Base-by-base conservation (phyloP, 2,329 filamentous ascomycete genomes). In the Catunica adiposa region DNA sequence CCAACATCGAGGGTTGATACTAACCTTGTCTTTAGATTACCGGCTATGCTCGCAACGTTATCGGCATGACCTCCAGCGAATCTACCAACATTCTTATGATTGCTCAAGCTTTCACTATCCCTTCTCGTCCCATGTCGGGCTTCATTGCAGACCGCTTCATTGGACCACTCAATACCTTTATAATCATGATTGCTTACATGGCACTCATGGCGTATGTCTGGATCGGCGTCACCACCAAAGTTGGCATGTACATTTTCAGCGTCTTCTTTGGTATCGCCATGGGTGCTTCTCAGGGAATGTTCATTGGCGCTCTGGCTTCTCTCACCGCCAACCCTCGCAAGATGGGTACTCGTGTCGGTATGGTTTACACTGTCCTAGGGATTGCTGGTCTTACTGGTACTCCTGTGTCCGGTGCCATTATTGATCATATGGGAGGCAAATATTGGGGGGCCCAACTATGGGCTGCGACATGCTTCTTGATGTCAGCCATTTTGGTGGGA, bases 1-100 rank as follows among this genome's bases (percentile, higher is more conserved):
- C 22, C 1, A 47, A 14, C 15, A 3, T 6, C 42, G n/a, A 26
- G 50, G 20, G 17, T 17, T 53, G 37, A 38, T 54, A 31, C 23
- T n/a, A 60, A 51, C 53, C 54, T 48, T 31, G 23, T 8, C 37
- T 37, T 53, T 37, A 73, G 70, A 70, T 74, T 59, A 72, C 73
- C 44, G 69, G 67, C 17, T 73, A 68, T 60, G 70, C 69, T 6
- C 67, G 68, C 51, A 66, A 71, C 17, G 63, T 71, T 17, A 61
- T 75, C 20, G 65, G 67, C 48, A 69, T 79, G 56, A 68, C 70
- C 15, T 71, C 75, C 34, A 66, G 67, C 3, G 69, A 75, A 4
- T 74, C 75, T 1, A 72, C 80, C 58, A 71, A 71, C 25, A 66
- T 82, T 1, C 69, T 83, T 1, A 67, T 83, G 48, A 71, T 80